Conservation (phyloP, 1,284 basidiomycete species). For the Dichomitus squalens region DNA sequence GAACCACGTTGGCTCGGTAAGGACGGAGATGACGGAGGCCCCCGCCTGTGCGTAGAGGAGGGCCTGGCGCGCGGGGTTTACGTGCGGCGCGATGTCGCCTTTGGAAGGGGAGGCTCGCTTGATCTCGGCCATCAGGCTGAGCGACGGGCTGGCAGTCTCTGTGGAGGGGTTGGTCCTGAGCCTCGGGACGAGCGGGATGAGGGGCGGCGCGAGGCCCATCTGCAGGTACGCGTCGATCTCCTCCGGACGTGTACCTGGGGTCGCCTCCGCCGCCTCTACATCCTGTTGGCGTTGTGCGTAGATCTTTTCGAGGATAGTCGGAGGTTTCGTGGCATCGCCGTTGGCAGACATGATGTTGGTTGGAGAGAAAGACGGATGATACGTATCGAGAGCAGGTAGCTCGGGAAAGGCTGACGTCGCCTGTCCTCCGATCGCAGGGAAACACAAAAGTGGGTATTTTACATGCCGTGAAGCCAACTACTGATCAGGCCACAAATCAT, state of each 20-base stretch:
- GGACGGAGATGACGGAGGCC: slow-evolving; percentile 90
- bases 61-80: slow-evolving; percentile 84
- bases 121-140: slow-evolving; percentile 64
- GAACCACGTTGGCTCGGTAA: slow-evolving; percentile 99
- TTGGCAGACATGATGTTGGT: slow-evolving; percentile 2
- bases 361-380: background rate
- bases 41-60: slow-evolving; percentile 91
- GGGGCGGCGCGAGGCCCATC: slow-evolving; percentile 80
- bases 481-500: background rate
- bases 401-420: background rate
- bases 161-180: slow-evolving; percentile 52
- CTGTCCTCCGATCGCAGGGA: background rate
- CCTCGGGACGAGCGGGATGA: slow-evolving; percentile 63
- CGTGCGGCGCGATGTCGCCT: slow-evolving; percentile 75
- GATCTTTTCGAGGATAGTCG: slow-evolving; percentile 79
- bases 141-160: slow-evolving; percentile 47
- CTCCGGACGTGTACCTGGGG: slow-evolving; percentile 70
- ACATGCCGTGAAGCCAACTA: background rate
- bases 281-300: slow-evolving; percentile 61
- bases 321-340: slow-evolving; percentile 45
- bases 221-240: slow-evolving; percentile 72
- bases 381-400: background rate
- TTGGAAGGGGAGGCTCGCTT: slow-evolving; percentile 96
- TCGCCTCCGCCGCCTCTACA: slow-evolving; percentile 54
- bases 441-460: background rate